A percentile compares a stretch with the other conserved stretches of the same genome.
phyloP scores from a whole-genome alignment of 2,329 filamentous ascomycete genomes.

The Pestalotiopsis fici region DNA sequence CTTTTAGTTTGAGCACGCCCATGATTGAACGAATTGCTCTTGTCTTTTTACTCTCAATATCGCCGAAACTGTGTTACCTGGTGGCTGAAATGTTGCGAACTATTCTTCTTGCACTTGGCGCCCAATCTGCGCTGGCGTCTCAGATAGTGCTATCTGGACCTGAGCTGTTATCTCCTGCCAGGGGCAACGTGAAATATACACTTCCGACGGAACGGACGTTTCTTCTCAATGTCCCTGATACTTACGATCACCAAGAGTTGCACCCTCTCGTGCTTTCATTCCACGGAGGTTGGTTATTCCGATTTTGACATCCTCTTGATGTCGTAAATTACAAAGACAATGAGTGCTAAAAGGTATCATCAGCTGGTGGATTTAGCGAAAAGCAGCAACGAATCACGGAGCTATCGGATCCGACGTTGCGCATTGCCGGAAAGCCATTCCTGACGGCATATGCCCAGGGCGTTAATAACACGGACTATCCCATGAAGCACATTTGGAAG shows the following conservation, averaged over 20 bases:
- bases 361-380: constrained; percentile 21
- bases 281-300: constrained; percentile 18
- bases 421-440: constrained; percentile 23
- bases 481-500: constrained; percentile 24
- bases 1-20: not conserved
- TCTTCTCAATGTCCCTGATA: constrained; percentile 20
- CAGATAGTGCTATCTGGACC: not conserved
- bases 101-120: not conserved
- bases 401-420: constrained; percentile 22
- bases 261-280: constrained; percentile 22
- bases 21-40: not conserved
- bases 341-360: not conserved
- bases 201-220: constrained; percentile 23
- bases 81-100: not conserved
- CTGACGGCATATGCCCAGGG: constrained; percentile 23
- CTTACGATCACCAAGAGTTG: constrained; percentile 15
- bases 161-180: not conserved
- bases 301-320: not conserved
- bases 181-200: constrained; percentile 20
- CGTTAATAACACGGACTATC: constrained; percentile 22
- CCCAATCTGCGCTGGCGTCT: not conserved
- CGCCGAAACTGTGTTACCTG: not conserved
- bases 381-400: constrained; percentile 24
- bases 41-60: not conserved
- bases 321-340: not conserved